These are phyloP conservation scores for Yamadazyma kanchanaburiensis DNA, from an alignment of 1,139 yeast genomes.

Conservation along the genomic window DNA sequence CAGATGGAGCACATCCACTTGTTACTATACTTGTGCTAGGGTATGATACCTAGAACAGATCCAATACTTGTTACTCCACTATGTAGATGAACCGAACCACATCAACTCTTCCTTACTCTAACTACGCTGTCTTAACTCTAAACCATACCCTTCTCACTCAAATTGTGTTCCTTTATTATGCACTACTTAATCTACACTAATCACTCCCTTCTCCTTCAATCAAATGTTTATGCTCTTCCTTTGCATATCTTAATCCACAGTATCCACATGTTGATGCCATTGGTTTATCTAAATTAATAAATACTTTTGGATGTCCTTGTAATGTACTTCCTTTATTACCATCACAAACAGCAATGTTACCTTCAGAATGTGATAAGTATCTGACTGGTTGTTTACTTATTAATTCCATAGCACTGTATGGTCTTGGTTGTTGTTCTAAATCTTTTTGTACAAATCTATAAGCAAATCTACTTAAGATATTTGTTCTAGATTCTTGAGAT, in stretches of 20 bases:
- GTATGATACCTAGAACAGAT: too few species aligned
- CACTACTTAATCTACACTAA: too few species aligned
- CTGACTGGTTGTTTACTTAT: slow-evolving; percentile 72
- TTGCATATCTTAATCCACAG: slow-evolving; percentile 70
- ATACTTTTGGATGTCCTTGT: slow-evolving; percentile 85
- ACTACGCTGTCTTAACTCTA: too few species aligned
- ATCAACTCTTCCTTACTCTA: too few species aligned
- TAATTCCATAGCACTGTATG: slow-evolving; percentile 81
- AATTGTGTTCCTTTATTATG: too few species aligned
- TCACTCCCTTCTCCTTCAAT: slow-evolving; percentile 26
- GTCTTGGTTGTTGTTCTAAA: slow-evolving; percentile 67
- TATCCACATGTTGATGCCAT: slow-evolving; percentile 28
- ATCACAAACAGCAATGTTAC: slow-evolving; percentile 74
- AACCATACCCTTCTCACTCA: too few species aligned
- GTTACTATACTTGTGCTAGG: too few species aligned
- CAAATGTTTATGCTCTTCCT: slow-evolving; percentile 40
- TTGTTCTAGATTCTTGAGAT: slow-evolving; percentile 61
- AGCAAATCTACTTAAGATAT: slow-evolving; percentile 55
- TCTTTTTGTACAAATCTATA: slow-evolving; percentile 70
- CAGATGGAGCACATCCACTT: too few species aligned
- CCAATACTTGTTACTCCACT: too few species aligned
- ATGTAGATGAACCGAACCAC: too few species aligned
- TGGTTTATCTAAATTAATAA: slow-evolving; percentile 31
- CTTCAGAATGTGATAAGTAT: slow-evolving; percentile 49
- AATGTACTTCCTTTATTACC: slow-evolving; percentile 70